These are phyloP conservation scores for Helianthus annuus DNA, from an alignment of 129 eudicot species.

Conservation along the genomic window DNA sequence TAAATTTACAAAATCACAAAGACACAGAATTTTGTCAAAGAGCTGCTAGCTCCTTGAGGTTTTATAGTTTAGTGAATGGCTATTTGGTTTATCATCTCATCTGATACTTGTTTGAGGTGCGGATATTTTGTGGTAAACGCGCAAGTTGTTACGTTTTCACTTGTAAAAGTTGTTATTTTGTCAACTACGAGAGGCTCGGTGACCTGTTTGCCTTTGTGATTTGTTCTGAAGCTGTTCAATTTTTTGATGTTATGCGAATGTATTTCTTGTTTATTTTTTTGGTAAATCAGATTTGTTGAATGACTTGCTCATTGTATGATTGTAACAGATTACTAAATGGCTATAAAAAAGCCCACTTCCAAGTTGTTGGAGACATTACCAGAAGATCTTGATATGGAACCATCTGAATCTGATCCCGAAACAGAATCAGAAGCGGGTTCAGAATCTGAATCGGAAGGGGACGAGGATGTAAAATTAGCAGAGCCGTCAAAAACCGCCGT, in stretches of 20 bases:
- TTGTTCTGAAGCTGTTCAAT: neutral
- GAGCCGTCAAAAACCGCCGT: slow-evolving; percentile 73
- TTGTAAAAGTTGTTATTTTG: neutral
- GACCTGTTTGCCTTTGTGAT: neutral
- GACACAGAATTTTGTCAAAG: too few species aligned
- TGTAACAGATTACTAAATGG: slow-evolving; percentile 35
- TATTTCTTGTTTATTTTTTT: neutral
- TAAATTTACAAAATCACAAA: too few species aligned
- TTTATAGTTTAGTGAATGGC: neutral
- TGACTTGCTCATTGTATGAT: neutral
- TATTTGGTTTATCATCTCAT: neutral
- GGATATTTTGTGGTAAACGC: neutral
- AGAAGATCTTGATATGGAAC: slow-evolving; percentile 38
- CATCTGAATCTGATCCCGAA: slow-evolving; percentile 33
- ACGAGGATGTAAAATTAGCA: slow-evolving; percentile 50
- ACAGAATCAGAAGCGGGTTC: slow-evolving; percentile 34
- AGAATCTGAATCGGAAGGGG: slow-evolving; percentile 60
- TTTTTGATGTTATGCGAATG: neutral
- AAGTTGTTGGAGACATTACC: slow-evolving; percentile 22
- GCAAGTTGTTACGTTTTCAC: neutral
- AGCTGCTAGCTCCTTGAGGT: neutral
- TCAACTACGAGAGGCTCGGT: neutral
- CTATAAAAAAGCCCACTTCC: slow-evolving; percentile 17
- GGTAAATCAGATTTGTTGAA: neutral
- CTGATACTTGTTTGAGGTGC: neutral